A percentile compares a stretch with the other conserved stretches of the same genome.
These are phyloP conservation scores for Daldinia loculata DNA, from an alignment of 495 filamentous ascomycete species.

Conservation along the genomic window DNA sequence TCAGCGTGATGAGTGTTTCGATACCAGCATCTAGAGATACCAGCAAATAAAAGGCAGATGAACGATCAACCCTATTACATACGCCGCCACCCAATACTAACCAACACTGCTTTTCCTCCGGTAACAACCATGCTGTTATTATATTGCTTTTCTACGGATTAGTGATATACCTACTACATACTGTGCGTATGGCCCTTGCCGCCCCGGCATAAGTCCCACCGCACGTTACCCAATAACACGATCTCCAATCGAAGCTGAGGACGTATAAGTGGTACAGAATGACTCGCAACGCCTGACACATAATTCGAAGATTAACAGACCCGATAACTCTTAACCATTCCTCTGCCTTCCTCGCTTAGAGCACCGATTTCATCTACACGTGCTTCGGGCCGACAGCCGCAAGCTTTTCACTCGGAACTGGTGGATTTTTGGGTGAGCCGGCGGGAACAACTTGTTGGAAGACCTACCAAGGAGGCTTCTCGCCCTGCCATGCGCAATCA, in stretches of 20 bases:
- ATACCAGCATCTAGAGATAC: conserved; percentile 17
- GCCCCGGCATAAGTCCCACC: conserved; percentile 14
- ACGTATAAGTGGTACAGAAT: conserved; percentile 17
- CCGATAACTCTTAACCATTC: background rate
- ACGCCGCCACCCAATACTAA: conserved; percentile 28
- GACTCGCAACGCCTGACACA: conserved; percentile 13
- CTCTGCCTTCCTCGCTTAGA: conserved; percentile 1
- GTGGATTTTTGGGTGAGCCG: background rate
- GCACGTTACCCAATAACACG: conserved; percentile 32
- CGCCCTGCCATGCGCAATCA: background rate
- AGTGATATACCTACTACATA: conserved; percentile 13
- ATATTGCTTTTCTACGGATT: conserved; percentile 32
- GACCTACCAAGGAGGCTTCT: background rate
- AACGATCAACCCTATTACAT: conserved; percentile 17
- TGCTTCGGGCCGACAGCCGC: conserved; percentile 28
- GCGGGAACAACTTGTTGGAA: background rate
- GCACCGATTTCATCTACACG: background rate
- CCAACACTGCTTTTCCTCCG: conserved; percentile 28
- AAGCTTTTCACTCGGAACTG: conserved; percentile 16
- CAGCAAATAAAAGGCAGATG: conserved; percentile 15
- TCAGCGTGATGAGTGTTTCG: conserved; percentile 14
- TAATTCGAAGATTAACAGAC: conserved; percentile 11
- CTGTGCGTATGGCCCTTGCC: conserved; percentile 19
- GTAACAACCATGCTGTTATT: conserved; percentile 36
- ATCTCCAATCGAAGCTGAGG: conserved; percentile 6